Evolutionary conservation across 2,329 filamentous ascomycete genomes (phyloP).

Genomic region (Epichloe glyceriae): DNA sequence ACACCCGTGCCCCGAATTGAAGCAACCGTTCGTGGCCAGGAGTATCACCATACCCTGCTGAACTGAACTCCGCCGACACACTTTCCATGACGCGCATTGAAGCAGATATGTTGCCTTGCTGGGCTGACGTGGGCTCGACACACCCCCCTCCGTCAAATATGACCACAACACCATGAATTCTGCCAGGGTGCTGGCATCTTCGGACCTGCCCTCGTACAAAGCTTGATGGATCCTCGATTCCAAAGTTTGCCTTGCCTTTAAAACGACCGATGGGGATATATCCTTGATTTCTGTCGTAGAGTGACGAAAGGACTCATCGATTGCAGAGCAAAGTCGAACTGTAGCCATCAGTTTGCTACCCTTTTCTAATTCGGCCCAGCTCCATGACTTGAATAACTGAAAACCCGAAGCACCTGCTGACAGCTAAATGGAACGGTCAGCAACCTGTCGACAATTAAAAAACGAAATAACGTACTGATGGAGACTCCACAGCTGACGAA

Average conservation of each 20-base stretch:
- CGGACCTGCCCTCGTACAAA: constrained; percentile 34
- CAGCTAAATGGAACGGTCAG: constrained; percentile 10
- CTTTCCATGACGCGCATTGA: constrained; percentile 29
- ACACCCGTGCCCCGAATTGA: constrained; percentile 52
- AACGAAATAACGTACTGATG: constrained; percentile 15
- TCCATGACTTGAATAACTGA: constrained; percentile 47
- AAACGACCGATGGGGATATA: constrained; percentile 25
- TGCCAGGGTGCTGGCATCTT: constrained; percentile 39
- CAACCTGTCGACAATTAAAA: background rate
- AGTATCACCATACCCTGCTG: constrained; percentile 20
- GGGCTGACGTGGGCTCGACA: constrained; percentile 29
- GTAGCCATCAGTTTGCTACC: constrained; percentile 22
- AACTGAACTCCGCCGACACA: constrained; percentile 30
- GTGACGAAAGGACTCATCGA: constrained; percentile 17
- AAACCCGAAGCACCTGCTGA: constrained; percentile 11
- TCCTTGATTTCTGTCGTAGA: constrained; percentile 7
- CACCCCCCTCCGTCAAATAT: constrained; percentile 42
- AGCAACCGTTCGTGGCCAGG: constrained; percentile 49
- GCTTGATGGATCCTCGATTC: constrained; percentile 40
- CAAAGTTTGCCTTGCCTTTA: constrained; percentile 43
- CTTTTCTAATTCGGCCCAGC: constrained; percentile 50
- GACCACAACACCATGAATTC: constrained; percentile 52
- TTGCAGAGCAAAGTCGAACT: constrained; percentile 26
- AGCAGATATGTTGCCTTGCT: constrained; percentile 44
- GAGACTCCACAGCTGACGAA: constrained; percentile 41